Conservation (phyloP, 2,329 filamentous ascomycete genomes). For the Botrytis elliptica region DNA sequence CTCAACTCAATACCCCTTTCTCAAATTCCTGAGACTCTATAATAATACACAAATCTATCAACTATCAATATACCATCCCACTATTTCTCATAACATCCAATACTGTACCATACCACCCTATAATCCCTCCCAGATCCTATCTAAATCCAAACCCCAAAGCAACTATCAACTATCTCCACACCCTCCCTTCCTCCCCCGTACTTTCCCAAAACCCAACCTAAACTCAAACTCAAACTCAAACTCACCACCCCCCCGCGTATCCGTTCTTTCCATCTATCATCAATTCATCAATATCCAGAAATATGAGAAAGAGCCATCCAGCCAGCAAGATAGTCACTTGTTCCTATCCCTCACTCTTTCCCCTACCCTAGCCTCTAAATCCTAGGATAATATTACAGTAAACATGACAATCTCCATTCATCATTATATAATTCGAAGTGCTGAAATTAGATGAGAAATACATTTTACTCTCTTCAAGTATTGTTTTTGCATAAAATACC, state of each 20-base stretch:
- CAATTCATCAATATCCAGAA: neutral
- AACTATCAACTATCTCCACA: rapidly evolving
- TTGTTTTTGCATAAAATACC: neutral
- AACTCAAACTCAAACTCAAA: neutral
- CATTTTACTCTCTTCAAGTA: neutral
- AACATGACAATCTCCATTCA: neutral
- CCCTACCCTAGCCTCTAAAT: neutral
- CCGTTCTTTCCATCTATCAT: neutral
- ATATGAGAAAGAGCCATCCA: neutral
- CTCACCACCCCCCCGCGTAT: rapidly evolving
- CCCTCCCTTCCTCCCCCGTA: neutral
- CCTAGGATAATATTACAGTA: no score
- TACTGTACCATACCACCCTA: no score
- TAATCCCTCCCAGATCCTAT: no score
- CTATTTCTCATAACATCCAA: no score
- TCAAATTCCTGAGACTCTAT: no score
- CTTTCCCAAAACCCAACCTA: neutral
- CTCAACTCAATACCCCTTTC: no score
- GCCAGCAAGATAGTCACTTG: neutral
- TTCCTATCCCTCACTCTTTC: neutral
- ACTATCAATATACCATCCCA: neutral
- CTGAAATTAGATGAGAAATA: neutral
- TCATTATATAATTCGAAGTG: neutral
- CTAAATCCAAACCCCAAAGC: rapidly evolving
- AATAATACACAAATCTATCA: neutral